A percentile compares a stretch with the other conserved stretches of the same genome.
Evolutionary conservation across 1,139 yeast species (phyloP).

Genomic region (Pichia sp.): DNA sequence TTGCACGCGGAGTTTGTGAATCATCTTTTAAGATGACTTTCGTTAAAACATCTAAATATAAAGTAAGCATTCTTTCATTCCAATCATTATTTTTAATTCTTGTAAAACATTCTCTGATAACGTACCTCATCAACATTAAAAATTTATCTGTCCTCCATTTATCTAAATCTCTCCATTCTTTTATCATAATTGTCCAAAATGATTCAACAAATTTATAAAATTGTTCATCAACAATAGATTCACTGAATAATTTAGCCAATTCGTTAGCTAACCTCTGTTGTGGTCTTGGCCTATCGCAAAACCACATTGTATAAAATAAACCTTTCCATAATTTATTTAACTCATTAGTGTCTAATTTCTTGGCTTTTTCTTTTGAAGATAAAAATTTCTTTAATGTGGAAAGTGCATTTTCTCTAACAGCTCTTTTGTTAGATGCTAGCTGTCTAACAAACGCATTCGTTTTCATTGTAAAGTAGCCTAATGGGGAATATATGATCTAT

Average conservation of each 20-base stretch:
- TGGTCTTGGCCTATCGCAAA: slow-evolving; percentile 85
- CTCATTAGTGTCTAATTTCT: slow-evolving; percentile 36
- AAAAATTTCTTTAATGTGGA: slow-evolving; percentile 60
- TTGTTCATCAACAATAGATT: slow-evolving; percentile 38
- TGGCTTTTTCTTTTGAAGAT: slow-evolving; percentile 26
- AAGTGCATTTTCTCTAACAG: slow-evolving; percentile 70
- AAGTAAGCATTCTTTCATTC: slow-evolving; percentile 43
- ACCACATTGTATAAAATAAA: slow-evolving; percentile 91
- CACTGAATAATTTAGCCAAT: slow-evolving; percentile 55
- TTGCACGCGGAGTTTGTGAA: slow-evolving; percentile 59
- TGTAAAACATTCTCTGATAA: slow-evolving; percentile 57
- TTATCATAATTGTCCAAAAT: slow-evolving; percentile 73
- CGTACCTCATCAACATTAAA: slow-evolving; percentile 72
- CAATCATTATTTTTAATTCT: slow-evolving; percentile 52
- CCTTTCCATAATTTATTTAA: slow-evolving; percentile 91
- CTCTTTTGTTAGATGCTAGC: slow-evolving; percentile 76
- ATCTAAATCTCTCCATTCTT: slow-evolving; percentile 84
- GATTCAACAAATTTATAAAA: slow-evolving; percentile 56
- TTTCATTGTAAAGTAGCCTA: slow-evolving; percentile 22
- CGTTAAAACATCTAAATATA: slow-evolving; percentile 40
- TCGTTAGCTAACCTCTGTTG: slow-evolving; percentile 79
- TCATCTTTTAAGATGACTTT: slow-evolving; percentile 45
- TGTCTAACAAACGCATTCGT: slow-evolving; percentile 61
- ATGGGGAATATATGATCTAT: too few relatives aligned
- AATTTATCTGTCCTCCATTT: slow-evolving; percentile 85